phyloP scores from a whole-genome alignment of 2,329 filamentous ascomycete genomes.

The Fusarium chlamydosporum region DNA sequence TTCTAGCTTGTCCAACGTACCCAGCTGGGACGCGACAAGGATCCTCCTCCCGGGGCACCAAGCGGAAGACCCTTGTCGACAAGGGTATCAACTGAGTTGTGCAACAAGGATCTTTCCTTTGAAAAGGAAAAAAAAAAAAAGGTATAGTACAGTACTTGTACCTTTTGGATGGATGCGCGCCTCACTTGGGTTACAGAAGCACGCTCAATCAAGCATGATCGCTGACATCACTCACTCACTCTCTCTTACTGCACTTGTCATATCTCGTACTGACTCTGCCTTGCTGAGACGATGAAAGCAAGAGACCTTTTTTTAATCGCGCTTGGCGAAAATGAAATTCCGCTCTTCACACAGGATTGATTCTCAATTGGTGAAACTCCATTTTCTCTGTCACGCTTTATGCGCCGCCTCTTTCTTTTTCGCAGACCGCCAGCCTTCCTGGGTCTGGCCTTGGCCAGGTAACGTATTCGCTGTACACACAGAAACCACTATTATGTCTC shows the following conservation, averaged over 20 bases:
- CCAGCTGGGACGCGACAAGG: conserved; percentile 32
- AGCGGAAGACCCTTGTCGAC: conserved; percentile 43
- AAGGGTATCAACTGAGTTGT: conserved; percentile 40
- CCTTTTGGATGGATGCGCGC: conserved; percentile 27
- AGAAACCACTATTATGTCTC: conserved; percentile 3
- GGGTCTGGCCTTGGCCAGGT: background rate
- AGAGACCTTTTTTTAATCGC: conserved; percentile 14
- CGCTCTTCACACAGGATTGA: conserved; percentile 5
- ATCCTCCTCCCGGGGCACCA: conserved; percentile 33
- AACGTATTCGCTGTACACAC: conserved; percentile 21
- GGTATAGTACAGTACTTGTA: conserved; percentile 15
- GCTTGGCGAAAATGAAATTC: conserved; percentile 17
- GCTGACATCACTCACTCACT: conserved; percentile 47
- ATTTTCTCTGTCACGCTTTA: conserved; percentile 14
- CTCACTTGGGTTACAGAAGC: conserved; percentile 29
- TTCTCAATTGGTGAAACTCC: conserved; percentile 33
- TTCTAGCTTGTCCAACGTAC: conserved; percentile 27
- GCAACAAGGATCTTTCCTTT: conserved; percentile 13
- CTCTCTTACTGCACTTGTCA: background rate
- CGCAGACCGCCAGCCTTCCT: conserved; percentile 18
- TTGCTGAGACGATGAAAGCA: conserved; percentile 2
- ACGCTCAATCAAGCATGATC: conserved; percentile 34
- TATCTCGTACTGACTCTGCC: conserved; percentile 16
- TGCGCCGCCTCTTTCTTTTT: conserved; percentile 22
- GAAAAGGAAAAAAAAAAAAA: too few species aligned